phyloP scores from a whole-genome alignment of 2,329 filamentous ascomycete species.

The Penicillium sp. region DNA sequence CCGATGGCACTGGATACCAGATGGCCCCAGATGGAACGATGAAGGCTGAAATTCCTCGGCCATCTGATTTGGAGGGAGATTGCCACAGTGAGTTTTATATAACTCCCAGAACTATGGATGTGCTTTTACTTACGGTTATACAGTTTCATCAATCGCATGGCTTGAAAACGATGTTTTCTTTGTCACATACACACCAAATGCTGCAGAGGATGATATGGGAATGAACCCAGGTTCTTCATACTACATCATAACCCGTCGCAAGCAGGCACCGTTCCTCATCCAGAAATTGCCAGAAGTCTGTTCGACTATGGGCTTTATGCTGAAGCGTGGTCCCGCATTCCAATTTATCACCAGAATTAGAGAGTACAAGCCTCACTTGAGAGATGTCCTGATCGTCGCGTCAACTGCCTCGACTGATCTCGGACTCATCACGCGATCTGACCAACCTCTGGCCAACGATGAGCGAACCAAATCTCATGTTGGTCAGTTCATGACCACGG shows the following conservation, averaged over 20 bases:
- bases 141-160: conserved; percentile 80
- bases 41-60: conserved; percentile 76
- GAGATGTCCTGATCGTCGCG: conserved; percentile 77
- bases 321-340: conserved; percentile 64
- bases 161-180: conserved; percentile 85
- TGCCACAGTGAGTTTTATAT: conserved; percentile 61
- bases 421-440: conserved; percentile 73
- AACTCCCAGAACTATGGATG: not conserved
- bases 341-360: conserved; percentile 76
- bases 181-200: conserved; percentile 68
- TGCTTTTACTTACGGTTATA: conserved; percentile 6
- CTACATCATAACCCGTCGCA: conserved; percentile 72
- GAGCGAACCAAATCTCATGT: conserved; percentile 60
- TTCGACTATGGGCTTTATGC: conserved; percentile 62
- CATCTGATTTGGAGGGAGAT: conserved; percentile 63
- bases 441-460: conserved; percentile 62
- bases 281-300: conserved; percentile 75
- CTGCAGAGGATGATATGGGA: conserved; percentile 55
- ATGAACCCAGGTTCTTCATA: conserved; percentile 66
- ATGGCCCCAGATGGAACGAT: conserved; percentile 77
- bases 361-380: conserved; percentile 75
- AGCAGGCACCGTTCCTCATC: conserved; percentile 63
- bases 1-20: conserved; percentile 75
- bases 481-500: conserved; percentile 63
- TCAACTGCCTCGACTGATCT: conserved; percentile 80